Evolutionary conservation across 352 stramenopile species (phyloP).

Genomic region (Pythium phragmiticola): DNA sequence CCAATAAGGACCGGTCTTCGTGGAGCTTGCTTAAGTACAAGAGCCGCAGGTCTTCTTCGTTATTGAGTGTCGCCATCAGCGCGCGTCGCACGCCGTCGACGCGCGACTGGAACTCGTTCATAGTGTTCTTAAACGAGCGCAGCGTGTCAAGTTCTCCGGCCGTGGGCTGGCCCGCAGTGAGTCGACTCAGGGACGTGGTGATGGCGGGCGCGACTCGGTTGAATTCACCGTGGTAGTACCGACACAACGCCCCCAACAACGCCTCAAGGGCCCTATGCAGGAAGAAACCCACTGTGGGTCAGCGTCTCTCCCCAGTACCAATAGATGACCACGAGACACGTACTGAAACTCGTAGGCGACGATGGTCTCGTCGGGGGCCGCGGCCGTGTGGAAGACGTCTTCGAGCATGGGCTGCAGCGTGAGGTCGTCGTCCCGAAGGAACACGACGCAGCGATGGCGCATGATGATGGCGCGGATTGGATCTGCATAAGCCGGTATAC

Average conservation of each 20-base stretch:
- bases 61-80: constrained; percentile 68
- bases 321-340: neutral
- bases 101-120: constrained; percentile 71
- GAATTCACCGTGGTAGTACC: constrained; percentile 56
- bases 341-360: constrained; percentile 74
- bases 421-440: constrained; percentile 43
- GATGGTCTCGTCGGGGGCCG: constrained; percentile 40
- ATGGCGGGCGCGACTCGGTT: constrained; percentile 41
- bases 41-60: constrained; percentile 66
- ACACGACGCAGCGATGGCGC: constrained; percentile 42
- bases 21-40: constrained; percentile 71
- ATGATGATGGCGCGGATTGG: constrained; percentile 75
- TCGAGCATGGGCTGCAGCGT: constrained; percentile 59
- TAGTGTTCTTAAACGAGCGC: constrained; percentile 66
- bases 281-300: neutral
- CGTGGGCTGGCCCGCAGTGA: constrained; percentile 45
- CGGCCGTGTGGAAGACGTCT: constrained; percentile 52
- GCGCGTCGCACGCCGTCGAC: constrained; percentile 54
- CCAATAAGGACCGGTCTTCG: constrained; percentile 49
- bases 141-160: constrained; percentile 57
- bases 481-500: constrained; percentile 19
- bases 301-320: neutral
- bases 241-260: constrained; percentile 48
- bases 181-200: constrained; percentile 38
- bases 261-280: constrained; percentile 30